Conservation (phyloP, 805 yeast genomes). For the Lachancea dasiensis region DNA sequence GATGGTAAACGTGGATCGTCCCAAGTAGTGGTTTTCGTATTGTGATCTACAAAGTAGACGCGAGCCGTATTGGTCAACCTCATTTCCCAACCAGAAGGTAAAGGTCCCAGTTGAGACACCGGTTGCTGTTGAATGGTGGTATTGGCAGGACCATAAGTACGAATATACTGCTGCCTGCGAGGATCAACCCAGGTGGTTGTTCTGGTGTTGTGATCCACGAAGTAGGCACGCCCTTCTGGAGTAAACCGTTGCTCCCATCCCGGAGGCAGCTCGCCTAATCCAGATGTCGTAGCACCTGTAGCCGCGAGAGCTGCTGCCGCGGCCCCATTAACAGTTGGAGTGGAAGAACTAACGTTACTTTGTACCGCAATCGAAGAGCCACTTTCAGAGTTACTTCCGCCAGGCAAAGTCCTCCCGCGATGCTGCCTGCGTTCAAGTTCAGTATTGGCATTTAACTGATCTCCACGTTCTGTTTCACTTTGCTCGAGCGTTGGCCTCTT, state of each 20-base stretch:
- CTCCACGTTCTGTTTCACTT: slow-evolving; percentile 58
- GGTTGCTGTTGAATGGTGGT: slow-evolving; percentile 97
- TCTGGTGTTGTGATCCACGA: slow-evolving; percentile 98
- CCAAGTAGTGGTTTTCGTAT: slow-evolving; percentile 99
- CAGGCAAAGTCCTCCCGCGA: slow-evolving; percentile 85
- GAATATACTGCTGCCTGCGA: slow-evolving; percentile 95
- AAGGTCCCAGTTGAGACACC: slow-evolving; percentile 93
- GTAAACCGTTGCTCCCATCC: slow-evolving; percentile 99
- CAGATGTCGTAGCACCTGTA: slow-evolving; percentile 82
- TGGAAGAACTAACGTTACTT: slow-evolving; percentile 41
- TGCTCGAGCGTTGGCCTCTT: slow-evolving; percentile 86
- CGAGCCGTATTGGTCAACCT: slow-evolving; percentile 97
- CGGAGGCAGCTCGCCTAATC: slow-evolving; percentile 92
- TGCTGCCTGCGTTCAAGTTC: slow-evolving; percentile 90
- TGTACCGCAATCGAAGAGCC: slow-evolving; percentile 35
- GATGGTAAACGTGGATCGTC: slow-evolving; percentile 99
- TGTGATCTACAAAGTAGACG: slow-evolving; percentile 97
- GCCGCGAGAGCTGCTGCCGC: slow-evolving; percentile 65
- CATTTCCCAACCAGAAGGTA: slow-evolving; percentile 99
- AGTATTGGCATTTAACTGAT: slow-evolving; percentile 58
- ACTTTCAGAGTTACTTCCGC: slow-evolving; percentile 34
- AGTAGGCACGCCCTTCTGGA: slow-evolving; percentile 96
- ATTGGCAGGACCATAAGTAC: slow-evolving; percentile 80
- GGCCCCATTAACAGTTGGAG: slow-evolving; percentile 44
- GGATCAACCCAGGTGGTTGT: slow-evolving; percentile 99